A percentile compares a stretch with the other conserved stretches of the same genome.
Conservation (phyloP, 331 rosid genomes). For the Acacia pycnantha region DNA sequence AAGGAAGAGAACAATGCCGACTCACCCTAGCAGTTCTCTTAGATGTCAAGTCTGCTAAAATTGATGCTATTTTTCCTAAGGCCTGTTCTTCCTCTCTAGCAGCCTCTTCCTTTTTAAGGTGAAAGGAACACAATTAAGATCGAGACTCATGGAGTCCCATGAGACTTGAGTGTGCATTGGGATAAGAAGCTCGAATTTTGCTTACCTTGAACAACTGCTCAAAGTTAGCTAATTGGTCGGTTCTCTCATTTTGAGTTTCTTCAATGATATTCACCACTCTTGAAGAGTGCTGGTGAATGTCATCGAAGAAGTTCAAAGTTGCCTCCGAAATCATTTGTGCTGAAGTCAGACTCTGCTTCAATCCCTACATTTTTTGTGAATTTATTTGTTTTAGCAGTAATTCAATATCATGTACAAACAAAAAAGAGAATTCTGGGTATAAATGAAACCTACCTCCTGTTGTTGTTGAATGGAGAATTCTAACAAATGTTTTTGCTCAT, state of each 20-base stretch:
- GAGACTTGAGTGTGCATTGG: not conserved
- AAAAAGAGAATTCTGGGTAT: not conserved
- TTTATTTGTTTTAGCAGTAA: slow-evolving; percentile 8
- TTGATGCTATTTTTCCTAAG: slow-evolving; percentile 57
- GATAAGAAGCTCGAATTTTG: not conserved
- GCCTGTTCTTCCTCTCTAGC: slow-evolving; percentile 73
- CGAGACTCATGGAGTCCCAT: not conserved
- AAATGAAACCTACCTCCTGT: slow-evolving; percentile 55
- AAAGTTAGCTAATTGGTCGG: slow-evolving; percentile 52
- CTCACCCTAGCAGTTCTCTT: slow-evolving; percentile 64
- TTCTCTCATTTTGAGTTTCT: slow-evolving; percentile 58
- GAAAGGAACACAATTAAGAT: slow-evolving; percentile 26
- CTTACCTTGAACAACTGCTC: slow-evolving; percentile 84
- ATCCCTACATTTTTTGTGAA: slow-evolving; percentile 53
- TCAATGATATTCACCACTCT: slow-evolving; percentile 56
- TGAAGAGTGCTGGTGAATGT: slow-evolving; percentile 57
- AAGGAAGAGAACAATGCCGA: slow-evolving; percentile 4
- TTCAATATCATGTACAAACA: not conserved
- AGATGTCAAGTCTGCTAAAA: slow-evolving; percentile 62
- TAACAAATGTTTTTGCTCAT: slow-evolving; percentile 69
- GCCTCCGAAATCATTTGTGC: slow-evolving; percentile 69
- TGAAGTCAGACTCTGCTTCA: slow-evolving; percentile 58
- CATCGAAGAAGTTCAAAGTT: slow-evolving; percentile 53
- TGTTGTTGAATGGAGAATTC: slow-evolving; percentile 62
- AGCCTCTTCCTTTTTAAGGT: slow-evolving; percentile 68